Evolutionary conservation across 306 rosid species (phyloP), one percentile per base, ranked within the genome.

Genomic region (Cucurbita argyrosperma): DNA sequence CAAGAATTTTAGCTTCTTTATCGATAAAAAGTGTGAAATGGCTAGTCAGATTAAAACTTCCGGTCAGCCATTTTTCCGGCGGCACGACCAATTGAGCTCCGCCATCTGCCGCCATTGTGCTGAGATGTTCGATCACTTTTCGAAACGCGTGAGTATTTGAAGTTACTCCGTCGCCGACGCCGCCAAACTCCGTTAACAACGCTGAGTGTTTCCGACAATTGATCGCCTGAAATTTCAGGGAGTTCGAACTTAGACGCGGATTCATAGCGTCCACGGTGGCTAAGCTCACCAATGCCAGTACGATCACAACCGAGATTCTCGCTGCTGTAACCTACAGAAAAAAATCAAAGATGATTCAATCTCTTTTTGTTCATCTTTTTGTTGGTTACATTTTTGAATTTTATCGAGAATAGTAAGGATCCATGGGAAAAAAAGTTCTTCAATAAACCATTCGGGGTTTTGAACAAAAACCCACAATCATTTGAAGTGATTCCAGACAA

Each of bases 31-130:
- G 84, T 67, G 97, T 93, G 87, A 93, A 93, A 74, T 89, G 92
- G 75, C 95, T 91, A 9, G 95, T 91, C 78, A 94, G 89, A 76
- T 89, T 91, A 85, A 94, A 91, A 79, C 97, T 89, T 0, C 96
- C 99, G 15, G 99, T 91, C 10, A 91, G 74, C 99, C 99, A 94
- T 78, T 81, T 94, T 4, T 96, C 99, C 0, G 96, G 85, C 2
- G 99, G 97, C 54, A 94, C 92, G 77, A 80, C 78, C n/a, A 94
- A 90, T 75, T 81, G 82, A 16, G 92, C 88, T 3, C 97, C 99
- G 8, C 99, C 99, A 26, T 80, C 80, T 0, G 88, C 62, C 13
- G 89, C 83, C 55, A 14, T 26, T 42, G 70, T 55, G 71, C 84
- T 85, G 26, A 94, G 72, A 76, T 85, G 67, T 65, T 83, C 85